A percentile compares a stretch with the other conserved stretches of the same genome.
These are phyloP conservation scores for Ensete ventricosum DNA, from an alignment of 176 grass and related monocot genomes.

Conservation along the genomic window DNA sequence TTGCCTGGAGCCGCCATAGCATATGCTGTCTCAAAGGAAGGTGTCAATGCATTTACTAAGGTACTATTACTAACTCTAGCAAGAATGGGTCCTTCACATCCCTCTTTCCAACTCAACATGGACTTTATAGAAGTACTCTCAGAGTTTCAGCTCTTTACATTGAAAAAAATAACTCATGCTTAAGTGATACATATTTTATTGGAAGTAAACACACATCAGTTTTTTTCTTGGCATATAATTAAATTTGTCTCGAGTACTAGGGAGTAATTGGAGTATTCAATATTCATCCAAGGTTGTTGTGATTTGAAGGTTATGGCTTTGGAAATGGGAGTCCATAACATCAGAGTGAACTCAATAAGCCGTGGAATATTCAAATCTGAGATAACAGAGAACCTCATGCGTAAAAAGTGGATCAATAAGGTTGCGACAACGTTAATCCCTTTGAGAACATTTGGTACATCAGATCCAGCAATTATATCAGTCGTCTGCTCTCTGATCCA, in stretches of 20 bases:
- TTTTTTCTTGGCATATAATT: too few relatives aligned
- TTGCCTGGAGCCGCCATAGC: slow-evolving; percentile 52
- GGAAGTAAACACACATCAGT: neutral
- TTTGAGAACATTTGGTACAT: slow-evolving; percentile 42
- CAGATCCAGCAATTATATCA: slow-evolving; percentile 60
- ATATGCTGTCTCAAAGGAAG: slow-evolving; percentile 60
- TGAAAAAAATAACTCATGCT: neutral
- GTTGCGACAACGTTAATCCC: slow-evolving; percentile 54
- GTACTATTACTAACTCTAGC: slow-evolving; percentile 21
- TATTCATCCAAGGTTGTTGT: neutral
- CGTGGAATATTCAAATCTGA: slow-evolving; percentile 70
- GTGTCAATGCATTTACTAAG: slow-evolving; percentile 56
- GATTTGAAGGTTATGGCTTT: slow-evolving; percentile 63
- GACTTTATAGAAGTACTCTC: too few relatives aligned
- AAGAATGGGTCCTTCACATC: neutral
- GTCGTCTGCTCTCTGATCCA: slow-evolving; percentile 65
- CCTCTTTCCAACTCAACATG: neutral
- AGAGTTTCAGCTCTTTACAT: too few relatives aligned
- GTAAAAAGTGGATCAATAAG: slow-evolving; percentile 53
- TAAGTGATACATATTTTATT: neutral
- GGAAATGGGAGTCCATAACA: slow-evolving; percentile 56
- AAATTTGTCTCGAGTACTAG: too few relatives aligned
- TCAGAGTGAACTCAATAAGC: slow-evolving; percentile 63
- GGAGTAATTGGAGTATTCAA: neutral
- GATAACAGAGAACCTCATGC: slow-evolving; percentile 50